Base-by-base conservation (phyloP, 2,329 filamentous ascomycete species). In the Pseudocercospora pini-densiflorae region DNA sequence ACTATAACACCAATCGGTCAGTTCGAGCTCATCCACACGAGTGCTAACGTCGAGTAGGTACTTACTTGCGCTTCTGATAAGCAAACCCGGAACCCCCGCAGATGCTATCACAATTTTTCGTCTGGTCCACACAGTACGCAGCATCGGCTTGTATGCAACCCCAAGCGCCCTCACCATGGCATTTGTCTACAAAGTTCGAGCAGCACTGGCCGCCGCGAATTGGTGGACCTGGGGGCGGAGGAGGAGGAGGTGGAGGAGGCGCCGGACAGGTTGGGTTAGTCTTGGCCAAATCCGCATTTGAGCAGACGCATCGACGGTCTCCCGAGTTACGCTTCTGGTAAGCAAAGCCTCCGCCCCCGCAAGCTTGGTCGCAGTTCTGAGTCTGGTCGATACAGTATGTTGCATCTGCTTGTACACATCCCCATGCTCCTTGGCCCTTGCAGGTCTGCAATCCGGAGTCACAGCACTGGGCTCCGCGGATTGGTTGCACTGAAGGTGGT, bases 1-100 rank as follows among this genome's bases (percentile, higher is more conserved):
- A 19, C 54, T 58, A 58, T 33, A 58, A 27, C 54, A 29, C 27
- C 21, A 45, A 12, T 45, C 40, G 9, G 40, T 45, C 40, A 45
- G 40, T 12, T 45, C 40, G 40, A 45, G 40, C 40, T 16, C 40
- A 58, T 58, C 24, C 24, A 27, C 24, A 27, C 24, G 24, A 27
- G 24, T 58, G 33, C 24, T 31, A 5, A 31, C 21, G 21, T 33
- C 12, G 27, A 31, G 54, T 29, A 7, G 33, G 21, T 33, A 58
- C 54, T 29, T 33, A 58, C 54, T 58, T 58, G 27, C 33, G n/a
- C 27, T 58, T 58, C 27, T 31, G 21, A 31, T 58, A 58, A 27
- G 54, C 54, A 33, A 31, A 58, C n/a, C 54, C 54, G 6, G 54
- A 58, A 10, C 54, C 54, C 19, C 54, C 54, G 14, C 54, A 58